phyloP scores from a whole-genome alignment of 169 alveolate species.

The Babesia sp. region DNA sequence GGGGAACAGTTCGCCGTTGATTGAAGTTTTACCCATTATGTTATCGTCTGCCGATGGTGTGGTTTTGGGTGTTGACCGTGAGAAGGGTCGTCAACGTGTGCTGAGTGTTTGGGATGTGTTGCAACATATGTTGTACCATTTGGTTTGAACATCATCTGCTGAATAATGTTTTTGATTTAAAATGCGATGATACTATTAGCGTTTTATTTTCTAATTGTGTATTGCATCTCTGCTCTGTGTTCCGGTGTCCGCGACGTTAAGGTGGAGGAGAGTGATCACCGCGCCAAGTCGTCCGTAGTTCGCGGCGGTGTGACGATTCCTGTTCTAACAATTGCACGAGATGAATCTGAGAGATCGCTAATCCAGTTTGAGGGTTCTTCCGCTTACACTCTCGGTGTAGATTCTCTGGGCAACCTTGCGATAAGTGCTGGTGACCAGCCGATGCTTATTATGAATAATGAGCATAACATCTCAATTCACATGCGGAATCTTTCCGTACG shows the following conservation, averaged over 20 bases:
- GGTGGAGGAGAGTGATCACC: constrained; percentile 12
- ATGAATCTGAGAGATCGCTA: constrained; percentile 20
- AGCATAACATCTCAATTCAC: constrained; percentile 59
- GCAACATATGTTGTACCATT: constrained; percentile 19
- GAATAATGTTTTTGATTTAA: neutral
- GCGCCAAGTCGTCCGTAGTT: constrained; percentile 20
- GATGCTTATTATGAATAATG: constrained; percentile 54
- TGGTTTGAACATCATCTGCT: constrained; percentile 3
- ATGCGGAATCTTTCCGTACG: constrained; percentile 56
- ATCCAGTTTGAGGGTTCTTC: constrained; percentile 48
- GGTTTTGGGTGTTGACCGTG: neutral
- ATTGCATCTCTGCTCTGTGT: neutral
- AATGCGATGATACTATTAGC: constrained; percentile 11
- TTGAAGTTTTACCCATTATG: neutral
- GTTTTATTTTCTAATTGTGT: neutral
- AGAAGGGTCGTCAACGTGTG: constrained; percentile 15
- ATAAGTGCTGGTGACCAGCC: constrained; percentile 56
- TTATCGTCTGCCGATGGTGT: neutral
- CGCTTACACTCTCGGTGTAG: constrained; percentile 59
- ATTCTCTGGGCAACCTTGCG: constrained; percentile 63
- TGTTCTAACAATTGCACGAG: constrained; percentile 50
- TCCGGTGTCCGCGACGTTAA: constrained; percentile 26
- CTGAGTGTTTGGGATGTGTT: constrained; percentile 57
- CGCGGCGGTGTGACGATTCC: constrained; percentile 68
- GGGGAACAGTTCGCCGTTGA: neutral